Evolutionary conservation across 257 asterid species (phyloP).

Genomic region (Solanum paucissectum): DNA sequence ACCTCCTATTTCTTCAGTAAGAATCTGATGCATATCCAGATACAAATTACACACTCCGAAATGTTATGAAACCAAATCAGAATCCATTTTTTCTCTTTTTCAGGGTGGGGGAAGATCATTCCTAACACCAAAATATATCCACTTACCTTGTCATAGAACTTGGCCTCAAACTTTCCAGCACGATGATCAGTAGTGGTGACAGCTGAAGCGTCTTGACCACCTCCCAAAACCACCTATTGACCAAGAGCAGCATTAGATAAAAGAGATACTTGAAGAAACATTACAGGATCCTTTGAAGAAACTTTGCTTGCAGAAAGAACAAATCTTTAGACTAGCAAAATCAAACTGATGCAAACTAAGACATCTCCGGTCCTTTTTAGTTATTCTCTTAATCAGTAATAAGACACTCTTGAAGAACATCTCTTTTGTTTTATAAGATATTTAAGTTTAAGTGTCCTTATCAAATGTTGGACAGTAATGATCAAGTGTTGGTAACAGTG

Average conservation of each 20-base stretch:
- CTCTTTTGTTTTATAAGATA: neutral
- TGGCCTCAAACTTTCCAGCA: constrained; percentile 92
- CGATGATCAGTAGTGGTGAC: constrained; percentile 90
- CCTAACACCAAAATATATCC: neutral
- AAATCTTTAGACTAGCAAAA: neutral
- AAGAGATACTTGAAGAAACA: neutral
- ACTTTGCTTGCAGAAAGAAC: neutral
- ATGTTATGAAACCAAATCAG: neutral
- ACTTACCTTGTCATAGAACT: constrained; percentile 81
- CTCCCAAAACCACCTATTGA: constrained; percentile 80
- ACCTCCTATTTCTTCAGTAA: constrained; percentile 82
- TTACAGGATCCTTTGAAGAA: neutral
- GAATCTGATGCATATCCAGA: constrained; percentile 36
- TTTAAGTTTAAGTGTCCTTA: neutral
- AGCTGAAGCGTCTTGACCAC: constrained; percentile 89
- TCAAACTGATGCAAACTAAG: neutral
- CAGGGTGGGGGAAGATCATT: neutral
- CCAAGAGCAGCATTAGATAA: constrained; percentile 1
- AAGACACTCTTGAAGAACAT: neutral
- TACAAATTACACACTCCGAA: neutral
- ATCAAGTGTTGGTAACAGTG: neutral
- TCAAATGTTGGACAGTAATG: neutral
- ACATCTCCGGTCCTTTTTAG: neutral
- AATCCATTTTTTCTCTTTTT: neutral
- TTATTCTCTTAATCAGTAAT: neutral